Evolutionary conservation across 2,329 filamentous ascomycete species (phyloP).

Genomic region (Blastomyces parvus): DNA sequence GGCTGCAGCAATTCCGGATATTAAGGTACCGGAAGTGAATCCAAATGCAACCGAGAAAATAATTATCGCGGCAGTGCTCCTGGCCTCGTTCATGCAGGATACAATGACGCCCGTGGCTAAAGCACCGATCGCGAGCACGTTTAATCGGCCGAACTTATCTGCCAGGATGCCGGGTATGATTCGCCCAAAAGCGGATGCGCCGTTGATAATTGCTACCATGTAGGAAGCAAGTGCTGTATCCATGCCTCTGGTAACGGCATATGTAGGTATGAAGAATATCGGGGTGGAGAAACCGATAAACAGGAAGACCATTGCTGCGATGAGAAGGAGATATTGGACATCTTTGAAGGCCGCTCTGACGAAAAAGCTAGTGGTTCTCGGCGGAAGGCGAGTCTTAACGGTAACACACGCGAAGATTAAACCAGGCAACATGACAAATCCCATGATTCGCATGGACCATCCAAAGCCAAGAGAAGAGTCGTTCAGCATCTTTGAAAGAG

Average conservation of each 20-base stretch:
- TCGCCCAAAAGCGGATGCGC: constrained; percentile 28
- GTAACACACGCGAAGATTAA: constrained; percentile 32
- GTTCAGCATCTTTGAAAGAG: constrained; percentile 42
- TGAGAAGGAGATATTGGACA: constrained; percentile 17
- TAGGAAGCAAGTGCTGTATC: constrained; percentile 20
- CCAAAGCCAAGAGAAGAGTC: constrained; percentile 37
- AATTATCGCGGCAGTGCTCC: constrained; percentile 22
- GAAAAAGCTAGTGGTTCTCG: constrained; percentile 19
- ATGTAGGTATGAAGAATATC: constrained; percentile 27
- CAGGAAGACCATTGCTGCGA: constrained; percentile 19
- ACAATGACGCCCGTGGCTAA: constrained; percentile 23
- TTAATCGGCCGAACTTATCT: constrained; percentile 27
- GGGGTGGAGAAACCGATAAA: constrained; percentile 24
- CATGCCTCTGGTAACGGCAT: constrained; percentile 21
- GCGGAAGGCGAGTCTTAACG: constrained; percentile 19
- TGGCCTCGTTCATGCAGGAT: constrained; percentile 23
- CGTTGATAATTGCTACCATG: constrained; percentile 27
- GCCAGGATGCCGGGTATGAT: constrained; percentile 27
- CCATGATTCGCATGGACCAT: constrained; percentile 46
- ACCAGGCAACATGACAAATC: constrained; percentile 42
- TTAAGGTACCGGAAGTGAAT: constrained; percentile 28
- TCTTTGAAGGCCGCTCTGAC: constrained; percentile 20
- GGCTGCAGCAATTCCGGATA: constrained; percentile 17
- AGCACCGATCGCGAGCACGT: constrained; percentile 21
- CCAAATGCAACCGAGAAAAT: constrained; percentile 26